Percentiles rank a stretch among this genome's conserved stretches.
phyloP scores from a whole-genome alignment of 352 stramenopile genomes.

The Phytopythium boreale region DNA sequence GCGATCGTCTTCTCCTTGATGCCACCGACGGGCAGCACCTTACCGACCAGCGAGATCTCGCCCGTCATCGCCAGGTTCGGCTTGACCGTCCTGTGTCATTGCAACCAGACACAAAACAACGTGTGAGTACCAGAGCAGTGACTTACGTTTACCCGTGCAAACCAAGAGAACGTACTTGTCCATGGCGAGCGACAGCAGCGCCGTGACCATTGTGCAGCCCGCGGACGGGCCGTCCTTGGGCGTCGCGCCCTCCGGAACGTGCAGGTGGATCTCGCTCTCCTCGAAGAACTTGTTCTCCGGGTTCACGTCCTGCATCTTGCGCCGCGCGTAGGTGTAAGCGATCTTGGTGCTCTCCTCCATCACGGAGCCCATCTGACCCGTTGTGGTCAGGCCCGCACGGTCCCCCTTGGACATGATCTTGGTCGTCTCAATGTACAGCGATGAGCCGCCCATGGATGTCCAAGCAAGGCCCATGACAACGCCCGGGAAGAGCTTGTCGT shows the following conservation, averaged over 20 bases:
- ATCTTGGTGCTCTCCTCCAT: constrained; percentile 99
- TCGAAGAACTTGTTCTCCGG: constrained; percentile 94
- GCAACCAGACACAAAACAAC: constrained; percentile 4
- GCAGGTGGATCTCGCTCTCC: constrained; percentile 94
- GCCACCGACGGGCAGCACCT: constrained; percentile 98
- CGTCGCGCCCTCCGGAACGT: constrained; percentile 98
- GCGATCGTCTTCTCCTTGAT: constrained; percentile 99
- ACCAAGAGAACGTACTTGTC: constrained; percentile 66
- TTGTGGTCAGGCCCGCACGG: constrained; percentile 72
- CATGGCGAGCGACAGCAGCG: constrained; percentile 94
- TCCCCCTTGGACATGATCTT: constrained; percentile 68
- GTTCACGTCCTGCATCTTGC: constrained; percentile 67
- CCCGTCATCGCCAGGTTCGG: constrained; percentile 98
- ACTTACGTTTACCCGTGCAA: background rate
- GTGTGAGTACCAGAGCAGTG: background rate
- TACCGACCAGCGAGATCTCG: constrained; percentile 95
- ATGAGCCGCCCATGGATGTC: constrained; percentile 97
- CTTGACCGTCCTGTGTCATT: constrained; percentile 74
- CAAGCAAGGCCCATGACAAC: constrained; percentile 99
- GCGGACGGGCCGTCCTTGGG: constrained; percentile 98
- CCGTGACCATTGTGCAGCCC: constrained; percentile 98
- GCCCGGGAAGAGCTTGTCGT: constrained; percentile 91
- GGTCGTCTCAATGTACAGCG: constrained; percentile 98
- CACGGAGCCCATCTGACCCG: constrained; percentile 96
- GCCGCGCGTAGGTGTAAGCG: constrained; percentile 92